Base-by-base conservation (phyloP, 345 rosid genomes). In the Capsella bursapastoris region DNA sequence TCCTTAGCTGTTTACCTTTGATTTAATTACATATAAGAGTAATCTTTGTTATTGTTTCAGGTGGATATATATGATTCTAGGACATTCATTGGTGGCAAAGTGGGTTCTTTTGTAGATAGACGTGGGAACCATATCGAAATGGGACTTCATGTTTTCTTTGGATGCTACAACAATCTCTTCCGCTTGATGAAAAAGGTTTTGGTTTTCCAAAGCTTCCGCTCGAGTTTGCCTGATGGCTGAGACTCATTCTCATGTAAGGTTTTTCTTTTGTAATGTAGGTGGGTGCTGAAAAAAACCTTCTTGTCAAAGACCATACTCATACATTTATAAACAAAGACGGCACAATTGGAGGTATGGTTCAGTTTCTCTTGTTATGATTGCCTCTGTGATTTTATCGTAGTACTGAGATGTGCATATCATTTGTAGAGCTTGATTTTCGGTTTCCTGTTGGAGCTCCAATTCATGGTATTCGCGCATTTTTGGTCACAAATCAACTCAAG, bases 101-200 rank as follows among this genome's bases (percentile, higher is more conserved):
- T 92, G 12, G 99, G 99, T 70, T 95, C 99, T 11, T 92, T 95
- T 79, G 89, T 95, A 66, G 99, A 95, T 84, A 86, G 43, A 80
- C 82, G 79, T 8, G 99, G 99, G 65, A 95, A 95, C 83, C 99
- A 95, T 68, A 72, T 95, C 2, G 99, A 95, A 87, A 95, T 95
- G 99, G 99, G 97, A 38, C 83, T 95, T 78, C 99, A 95, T 61
- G 99, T 92, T 69, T 95, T 95, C 86, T 95, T 95, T 51, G 99
- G 99, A 41, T 95, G 99, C 87, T 95, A 95, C 79, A 95, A 84
- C 82, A 95, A 95, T 82, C 96, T 95, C 68, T 95, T 92, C 64
- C 97, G 99, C 8, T 82, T 95, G 81, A 84, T 95, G 97, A 92
- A 92, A 83, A 95, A 95, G 97, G 99, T 75, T 88, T 75, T 81